Percentiles rank a stretch among this genome's conserved stretches.
Evolutionary conservation across 768 basidiomycete genomes (phyloP).

Genomic region (Amanita thiersii): DNA sequence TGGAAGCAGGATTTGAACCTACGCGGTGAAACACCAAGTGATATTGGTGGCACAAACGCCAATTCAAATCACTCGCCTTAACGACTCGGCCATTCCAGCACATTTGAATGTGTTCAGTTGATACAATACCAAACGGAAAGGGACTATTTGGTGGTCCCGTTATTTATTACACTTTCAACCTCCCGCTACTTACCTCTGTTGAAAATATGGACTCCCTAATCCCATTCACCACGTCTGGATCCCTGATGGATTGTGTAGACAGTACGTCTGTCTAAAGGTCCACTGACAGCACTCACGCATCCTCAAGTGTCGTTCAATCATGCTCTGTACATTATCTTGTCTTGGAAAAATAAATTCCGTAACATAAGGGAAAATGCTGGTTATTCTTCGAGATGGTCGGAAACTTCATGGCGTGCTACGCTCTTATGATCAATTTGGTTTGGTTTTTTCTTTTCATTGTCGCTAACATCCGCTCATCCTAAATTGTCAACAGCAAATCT

Average conservation of each 20-base stretch:
- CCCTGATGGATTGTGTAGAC: conserved; percentile 98
- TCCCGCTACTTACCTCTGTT: conserved; percentile 24
- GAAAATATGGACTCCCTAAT: conserved; percentile 86
- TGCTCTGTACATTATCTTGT: conserved; percentile 15
- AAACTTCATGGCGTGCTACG: conserved; percentile 94
- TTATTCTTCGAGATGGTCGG: conserved; percentile 91
- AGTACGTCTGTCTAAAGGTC: conserved; percentile 79
- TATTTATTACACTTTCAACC: neutral
- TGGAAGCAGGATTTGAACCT: conserved; percentile 91
- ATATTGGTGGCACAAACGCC: conserved; percentile 27
- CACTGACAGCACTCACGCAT: conserved; percentile 36
- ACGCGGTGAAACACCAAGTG: conserved; percentile 85
- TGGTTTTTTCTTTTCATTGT: neutral
- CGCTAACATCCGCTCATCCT: conserved; percentile 6
- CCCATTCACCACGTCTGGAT: conserved; percentile 97
- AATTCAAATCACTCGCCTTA: conserved; percentile 90
- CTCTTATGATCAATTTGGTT: conserved; percentile 98
- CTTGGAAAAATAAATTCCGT: conserved; percentile 21
- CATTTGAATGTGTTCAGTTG: too few relatives aligned
- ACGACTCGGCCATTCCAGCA: conserved; percentile 81
- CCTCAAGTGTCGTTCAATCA: conserved; percentile 8
- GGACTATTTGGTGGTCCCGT: too few relatives aligned
- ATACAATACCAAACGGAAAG: too few relatives aligned
- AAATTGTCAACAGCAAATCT: conserved; percentile 68
- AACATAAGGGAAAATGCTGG: conserved; percentile 93